Conservation (phyloP, 768 basidiomycete genomes). For the Pulveroboletus sp. region DNA sequence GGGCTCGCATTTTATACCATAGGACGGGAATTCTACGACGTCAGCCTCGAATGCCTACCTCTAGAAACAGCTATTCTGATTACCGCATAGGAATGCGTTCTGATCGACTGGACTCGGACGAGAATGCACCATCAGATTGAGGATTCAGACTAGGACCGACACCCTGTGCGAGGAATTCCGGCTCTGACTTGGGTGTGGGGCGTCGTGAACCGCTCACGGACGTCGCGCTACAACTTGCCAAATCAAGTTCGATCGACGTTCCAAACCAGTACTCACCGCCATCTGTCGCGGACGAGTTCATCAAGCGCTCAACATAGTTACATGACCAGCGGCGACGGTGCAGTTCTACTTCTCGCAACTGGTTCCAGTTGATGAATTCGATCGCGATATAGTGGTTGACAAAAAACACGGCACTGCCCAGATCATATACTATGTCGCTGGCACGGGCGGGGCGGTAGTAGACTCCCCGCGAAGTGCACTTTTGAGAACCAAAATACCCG, state of each 20-base stretch:
- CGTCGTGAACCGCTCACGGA: background rate
- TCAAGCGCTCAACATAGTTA: no score
- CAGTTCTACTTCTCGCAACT: conserved; percentile 2
- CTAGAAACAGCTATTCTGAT: conserved; percentile 16
- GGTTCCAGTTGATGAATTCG: conserved; percentile 12
- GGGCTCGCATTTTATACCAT: conserved; percentile 25
- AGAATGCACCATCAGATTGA: background rate
- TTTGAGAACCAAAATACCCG: conserved; percentile 56
- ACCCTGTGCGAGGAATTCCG: background rate
- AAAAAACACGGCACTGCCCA: conserved; percentile 10
- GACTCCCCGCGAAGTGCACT: conserved; percentile 35
- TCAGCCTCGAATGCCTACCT: conserved; percentile 21
- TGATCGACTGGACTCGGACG: conserved; percentile 4
- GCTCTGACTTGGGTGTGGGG: background rate
- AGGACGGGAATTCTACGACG: conserved; percentile 14
- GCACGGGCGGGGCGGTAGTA: conserved; percentile 18
- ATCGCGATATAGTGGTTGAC: conserved; percentile 17
- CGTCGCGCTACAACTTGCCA: background rate
- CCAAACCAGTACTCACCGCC: conserved; percentile 14
- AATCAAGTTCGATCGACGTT: conserved; percentile 20
- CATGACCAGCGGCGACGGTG: background rate
- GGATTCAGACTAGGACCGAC: no score
- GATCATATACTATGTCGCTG: conserved; percentile 23
- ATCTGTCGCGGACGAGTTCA: background rate
- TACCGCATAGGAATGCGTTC: conserved; percentile 9